Evolutionary conservation across 106 monocot species (phyloP).

Genomic region (Platanthera guangdongensis): DNA sequence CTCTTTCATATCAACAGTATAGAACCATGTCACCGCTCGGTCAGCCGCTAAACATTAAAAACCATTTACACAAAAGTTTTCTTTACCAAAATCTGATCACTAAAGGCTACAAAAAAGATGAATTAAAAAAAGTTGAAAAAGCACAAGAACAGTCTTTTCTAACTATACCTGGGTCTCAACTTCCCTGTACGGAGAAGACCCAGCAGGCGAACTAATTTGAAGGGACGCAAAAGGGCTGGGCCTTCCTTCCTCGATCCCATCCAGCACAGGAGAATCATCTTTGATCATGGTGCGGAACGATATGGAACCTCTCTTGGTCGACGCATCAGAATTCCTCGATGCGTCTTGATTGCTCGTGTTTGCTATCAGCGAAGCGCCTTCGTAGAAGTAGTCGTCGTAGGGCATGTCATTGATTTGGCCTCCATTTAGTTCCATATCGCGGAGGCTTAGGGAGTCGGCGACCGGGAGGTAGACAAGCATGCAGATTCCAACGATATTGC

Average conservation of each 20-base stretch:
- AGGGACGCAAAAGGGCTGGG: conserved; percentile 2
- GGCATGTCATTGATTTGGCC: conserved; percentile 36
- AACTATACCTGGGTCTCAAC: conserved; percentile 31
- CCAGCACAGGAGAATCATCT: conserved; percentile 25
- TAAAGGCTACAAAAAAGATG: background rate
- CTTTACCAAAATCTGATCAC: conserved; percentile 2
- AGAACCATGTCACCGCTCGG: background rate
- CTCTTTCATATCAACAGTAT: background rate
- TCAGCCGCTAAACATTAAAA: background rate
- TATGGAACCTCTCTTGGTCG: conserved; percentile 56
- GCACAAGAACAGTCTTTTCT: conserved; percentile 1
- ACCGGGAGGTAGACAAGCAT: conserved; percentile 75
- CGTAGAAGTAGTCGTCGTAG: conserved; percentile 63
- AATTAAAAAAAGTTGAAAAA: background rate
- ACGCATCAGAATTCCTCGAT: conserved; percentile 47
- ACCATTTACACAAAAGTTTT: conserved; percentile 4
- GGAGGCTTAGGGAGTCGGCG: conserved; percentile 45
- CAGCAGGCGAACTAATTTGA: conserved; percentile 35
- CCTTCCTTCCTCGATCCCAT: conserved; percentile 19
- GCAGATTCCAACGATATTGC: conserved; percentile 30
- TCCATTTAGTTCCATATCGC: conserved; percentile 16
- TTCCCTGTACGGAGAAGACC: conserved; percentile 15
- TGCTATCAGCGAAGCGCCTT: conserved; percentile 34
- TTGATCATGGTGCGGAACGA: conserved; percentile 61
- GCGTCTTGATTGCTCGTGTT: conserved; percentile 28